Percentiles rank a stretch among this genome's conserved stretches.
phyloP scores from a whole-genome alignment of 805 yeast genomes.

The Saccharomycopsis guyanensis region DNA sequence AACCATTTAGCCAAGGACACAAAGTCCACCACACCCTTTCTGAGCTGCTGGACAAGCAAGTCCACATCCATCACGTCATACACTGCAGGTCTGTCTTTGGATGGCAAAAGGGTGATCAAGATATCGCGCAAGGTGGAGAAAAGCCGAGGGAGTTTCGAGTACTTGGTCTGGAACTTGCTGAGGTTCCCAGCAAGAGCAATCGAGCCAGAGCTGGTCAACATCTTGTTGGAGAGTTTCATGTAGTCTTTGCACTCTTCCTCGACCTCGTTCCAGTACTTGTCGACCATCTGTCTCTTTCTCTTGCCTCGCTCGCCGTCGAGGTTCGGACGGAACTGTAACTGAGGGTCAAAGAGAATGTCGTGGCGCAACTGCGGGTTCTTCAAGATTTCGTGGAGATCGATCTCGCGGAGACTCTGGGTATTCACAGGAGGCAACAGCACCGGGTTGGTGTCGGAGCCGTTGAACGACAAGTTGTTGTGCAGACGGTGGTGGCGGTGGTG shows the following conservation, averaged over 20 bases:
- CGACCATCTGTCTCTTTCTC: conserved; percentile 66
- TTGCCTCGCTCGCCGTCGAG: conserved; percentile 86
- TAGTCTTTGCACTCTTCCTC: conserved; percentile 54
- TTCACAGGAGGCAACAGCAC: conserved; percentile 20
- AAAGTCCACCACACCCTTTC: conserved; percentile 66
- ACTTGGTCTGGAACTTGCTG: conserved; percentile 23
- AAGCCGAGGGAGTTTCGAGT: conserved; percentile 53
- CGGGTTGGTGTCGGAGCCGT: conserved; percentile 9
- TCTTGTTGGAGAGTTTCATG: conserved; percentile 23
- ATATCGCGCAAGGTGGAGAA: conserved; percentile 76
- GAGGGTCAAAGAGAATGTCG: conserved; percentile 88
- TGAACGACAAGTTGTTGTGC: conserved; percentile 11
- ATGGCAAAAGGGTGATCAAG: conserved; percentile 66
- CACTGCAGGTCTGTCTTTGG: conserved; percentile 58
- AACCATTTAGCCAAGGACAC: conserved; percentile 67
- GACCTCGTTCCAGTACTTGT: conserved; percentile 77
- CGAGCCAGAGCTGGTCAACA: neutral
- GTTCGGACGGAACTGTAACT: conserved; percentile 84
- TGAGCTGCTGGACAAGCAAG: conserved; percentile 64
- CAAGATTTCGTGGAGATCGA: conserved; percentile 80
- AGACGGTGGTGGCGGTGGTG: conserved; percentile 7
- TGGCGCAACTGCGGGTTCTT: conserved; percentile 90
- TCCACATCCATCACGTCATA: conserved; percentile 71
- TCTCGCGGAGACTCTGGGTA: conserved; percentile 49
- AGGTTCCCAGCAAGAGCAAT: conserved; percentile 2